Evolutionary conservation across 2,329 filamentous ascomycete species (phyloP).

Genomic region (Aspergillus spinulosporus): DNA sequence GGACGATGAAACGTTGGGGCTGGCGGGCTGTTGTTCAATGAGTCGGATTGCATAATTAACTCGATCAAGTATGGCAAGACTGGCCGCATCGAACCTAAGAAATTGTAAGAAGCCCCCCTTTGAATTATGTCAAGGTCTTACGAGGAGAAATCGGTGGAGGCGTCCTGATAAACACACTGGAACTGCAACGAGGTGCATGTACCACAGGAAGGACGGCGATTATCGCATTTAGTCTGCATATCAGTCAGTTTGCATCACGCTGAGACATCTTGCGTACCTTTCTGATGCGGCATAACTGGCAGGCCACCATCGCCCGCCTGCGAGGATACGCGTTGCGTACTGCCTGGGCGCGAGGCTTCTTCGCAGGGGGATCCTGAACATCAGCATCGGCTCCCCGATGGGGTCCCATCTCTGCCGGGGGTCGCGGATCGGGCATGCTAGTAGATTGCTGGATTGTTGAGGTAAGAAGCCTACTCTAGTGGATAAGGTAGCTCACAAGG

Average conservation of each 20-base stretch:
- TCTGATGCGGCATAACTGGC: conserved; percentile 3
- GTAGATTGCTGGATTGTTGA: too few species aligned
- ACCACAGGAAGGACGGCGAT: neutral
- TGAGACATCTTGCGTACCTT: neutral
- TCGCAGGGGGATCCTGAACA: neutral
- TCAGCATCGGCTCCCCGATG: neutral
- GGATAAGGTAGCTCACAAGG: too few species aligned
- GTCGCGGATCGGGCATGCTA: too few species aligned
- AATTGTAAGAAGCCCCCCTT: too few species aligned
- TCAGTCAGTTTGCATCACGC: neutral
- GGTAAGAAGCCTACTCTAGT: too few species aligned
- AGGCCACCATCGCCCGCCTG: neutral
- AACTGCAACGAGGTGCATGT: neutral
- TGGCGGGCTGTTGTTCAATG: too few species aligned
- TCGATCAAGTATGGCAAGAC: too few species aligned
- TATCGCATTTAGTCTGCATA: conserved; percentile 6
- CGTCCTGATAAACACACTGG: neutral
- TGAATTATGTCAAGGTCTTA: too few species aligned
- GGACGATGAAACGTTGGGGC: too few species aligned
- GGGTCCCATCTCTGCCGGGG: neutral
- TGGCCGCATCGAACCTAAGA: too few species aligned
- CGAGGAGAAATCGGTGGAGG: too few species aligned
- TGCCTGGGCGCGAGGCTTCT: neutral
- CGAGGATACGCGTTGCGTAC: conserved; percentile 1
- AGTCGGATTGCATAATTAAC: too few species aligned